Evolutionary conservation across 1,284 basidiomycete genomes (phyloP).

Genomic region (Tremellales sp.): DNA sequence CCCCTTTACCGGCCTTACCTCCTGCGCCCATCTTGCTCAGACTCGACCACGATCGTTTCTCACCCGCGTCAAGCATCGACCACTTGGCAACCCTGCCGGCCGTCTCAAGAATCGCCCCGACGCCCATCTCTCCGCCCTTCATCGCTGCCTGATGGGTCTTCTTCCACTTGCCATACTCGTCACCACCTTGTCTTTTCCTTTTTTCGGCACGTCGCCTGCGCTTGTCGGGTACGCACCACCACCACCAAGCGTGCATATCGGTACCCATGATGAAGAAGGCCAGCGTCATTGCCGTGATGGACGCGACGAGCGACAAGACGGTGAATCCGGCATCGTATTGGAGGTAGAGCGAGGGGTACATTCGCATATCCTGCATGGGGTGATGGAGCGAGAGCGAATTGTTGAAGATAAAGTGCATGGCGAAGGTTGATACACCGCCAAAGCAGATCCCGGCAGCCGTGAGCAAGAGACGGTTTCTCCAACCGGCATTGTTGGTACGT

Average conservation of each 20-base stretch:
- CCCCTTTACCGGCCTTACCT: slow-evolving; percentile 7
- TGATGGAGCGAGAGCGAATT: slow-evolving; percentile 47
- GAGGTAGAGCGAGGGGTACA: slow-evolving; percentile 35
- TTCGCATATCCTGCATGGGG: slow-evolving; percentile 22
- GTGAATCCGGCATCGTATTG: slow-evolving; percentile 49
- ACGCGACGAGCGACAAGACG: slow-evolving; percentile 49
- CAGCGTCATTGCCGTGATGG: slow-evolving; percentile 48
- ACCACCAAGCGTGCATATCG: slow-evolving; percentile 34
- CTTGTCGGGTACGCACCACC: slow-evolving; percentile 13
- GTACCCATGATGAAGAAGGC: slow-evolving; percentile 52
- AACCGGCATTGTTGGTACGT: slow-evolving; percentile 48
- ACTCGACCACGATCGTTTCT: slow-evolving; percentile 2
- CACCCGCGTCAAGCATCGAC: slow-evolving; percentile 25
- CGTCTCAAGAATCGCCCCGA: slow-evolving; percentile 28
- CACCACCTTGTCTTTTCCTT: slow-evolving; percentile 12
- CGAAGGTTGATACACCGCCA: slow-evolving; percentile 50
- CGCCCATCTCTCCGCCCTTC: slow-evolving; percentile 18
- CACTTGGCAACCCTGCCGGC: slow-evolving; percentile 32
- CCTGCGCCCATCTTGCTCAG: neutral
- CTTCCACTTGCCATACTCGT: slow-evolving; percentile 37
- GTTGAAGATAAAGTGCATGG: slow-evolving; percentile 52
- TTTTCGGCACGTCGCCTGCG: slow-evolving; percentile 1
- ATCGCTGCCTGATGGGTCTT: slow-evolving; percentile 16
- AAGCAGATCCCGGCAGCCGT: slow-evolving; percentile 48
- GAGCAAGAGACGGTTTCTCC: slow-evolving; percentile 46